These are phyloP conservation scores for Hylodesmum podocarpum DNA, from an alignment of 306 rosid species.

Conservation along the genomic window DNA sequence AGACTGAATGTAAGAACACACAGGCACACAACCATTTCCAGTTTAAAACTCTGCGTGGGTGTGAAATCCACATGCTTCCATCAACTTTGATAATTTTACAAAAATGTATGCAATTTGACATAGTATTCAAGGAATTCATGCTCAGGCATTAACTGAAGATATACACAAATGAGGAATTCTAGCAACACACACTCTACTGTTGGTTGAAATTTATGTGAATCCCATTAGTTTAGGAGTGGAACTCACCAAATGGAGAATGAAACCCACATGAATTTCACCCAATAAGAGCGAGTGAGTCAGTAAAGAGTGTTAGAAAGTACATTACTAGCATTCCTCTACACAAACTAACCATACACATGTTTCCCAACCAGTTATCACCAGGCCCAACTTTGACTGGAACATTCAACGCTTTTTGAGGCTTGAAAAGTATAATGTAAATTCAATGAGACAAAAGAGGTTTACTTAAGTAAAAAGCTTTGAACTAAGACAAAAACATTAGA, in stretches of 20 bases:
- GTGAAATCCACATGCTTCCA: slow-evolving; percentile 7
- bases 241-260: neutral
- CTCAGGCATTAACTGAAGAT: neutral
- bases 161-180: neutral
- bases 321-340: neutral
- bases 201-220: neutral
- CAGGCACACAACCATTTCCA: slow-evolving; percentile 17
- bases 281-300: neutral
- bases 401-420: slow-evolving; percentile 9
- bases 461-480: slow-evolving; percentile 25
- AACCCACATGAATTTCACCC: neutral
- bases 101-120: slow-evolving; percentile 2
- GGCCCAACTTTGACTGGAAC: neutral
- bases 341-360: neutral
- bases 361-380: neutral
- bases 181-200: neutral
- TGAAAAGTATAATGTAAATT: slow-evolving; percentile 22
- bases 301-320: neutral
- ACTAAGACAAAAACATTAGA: slow-evolving; percentile 5
- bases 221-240: neutral
- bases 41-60: slow-evolving; percentile 12
- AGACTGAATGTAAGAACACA: neutral
- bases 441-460: slow-evolving; percentile 2
- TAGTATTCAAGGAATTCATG: slow-evolving; percentile 4
- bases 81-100: neutral